Evolutionary conservation across 1,284 basidiomycete genomes (phyloP), one percentile per base, ranked within the genome.

Genomic region (Pascua guehoae): DNA sequence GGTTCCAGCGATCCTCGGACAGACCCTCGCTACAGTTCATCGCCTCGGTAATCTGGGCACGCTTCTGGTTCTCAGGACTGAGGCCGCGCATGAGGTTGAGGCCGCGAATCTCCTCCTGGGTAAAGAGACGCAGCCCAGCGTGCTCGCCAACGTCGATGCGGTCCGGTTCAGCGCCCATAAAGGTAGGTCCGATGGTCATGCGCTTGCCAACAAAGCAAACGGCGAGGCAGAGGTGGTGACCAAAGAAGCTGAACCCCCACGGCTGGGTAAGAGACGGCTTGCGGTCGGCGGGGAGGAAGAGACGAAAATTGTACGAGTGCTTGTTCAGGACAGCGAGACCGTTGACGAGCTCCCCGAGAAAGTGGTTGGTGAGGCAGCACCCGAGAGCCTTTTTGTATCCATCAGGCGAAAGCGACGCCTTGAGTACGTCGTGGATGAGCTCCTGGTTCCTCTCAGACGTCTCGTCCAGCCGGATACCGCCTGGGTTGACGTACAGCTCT

Each of bases 111-210:
- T 75, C 73, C 57, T 75, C 73, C 40, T 66, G 61, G 11, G 56
- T 62, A 49, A 75, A 71, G n/a, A 75, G 62, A 9, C 73, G 57
- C 39, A 70, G 56, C 0, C 73, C 73, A 1, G 59, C 69, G 48
- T 73, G 65, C 18, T 61, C 62, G 1, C 73, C 73, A 0, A 53
- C 67, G 49, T 74, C 73, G 37, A 75, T 74, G n/a, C 67, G 57
- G 54, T 75, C 72, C 5, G 73, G 72, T 54, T 75, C 73, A 15
- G 73, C 73, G 17, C 72, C 73, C 62, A 73, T 68, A 52, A 75
- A 75, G 0, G 71, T 73, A 7, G 72, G 72, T 5, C 71, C 71
- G 17, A 73, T 61, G 43, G 72, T 62, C 71, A 74, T 74, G 43
- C 71, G 53, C 43, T 56, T 60, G 4, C 72, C 71, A 16, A 67